Base-by-base conservation (phyloP, 148 eudicot genomes). In the Polygonum aviculare region DNA sequence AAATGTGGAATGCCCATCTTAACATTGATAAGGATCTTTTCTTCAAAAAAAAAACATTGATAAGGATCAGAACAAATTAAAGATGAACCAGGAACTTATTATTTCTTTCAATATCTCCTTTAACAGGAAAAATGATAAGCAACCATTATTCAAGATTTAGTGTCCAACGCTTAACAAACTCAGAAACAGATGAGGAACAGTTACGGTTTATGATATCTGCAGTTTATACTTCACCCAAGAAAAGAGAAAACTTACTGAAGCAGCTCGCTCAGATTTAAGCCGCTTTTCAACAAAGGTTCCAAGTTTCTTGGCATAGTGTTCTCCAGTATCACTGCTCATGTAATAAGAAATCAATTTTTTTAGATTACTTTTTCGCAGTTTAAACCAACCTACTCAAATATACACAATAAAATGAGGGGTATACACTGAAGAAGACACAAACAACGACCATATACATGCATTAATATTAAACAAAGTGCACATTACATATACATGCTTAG, bases 251-350 rank as follows among this genome's bases (percentile, higher is more conserved):
- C 99, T 95, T 89, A 95, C 99, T 75, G 94, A 95, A 81, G 99
- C 99, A 83, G 99, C 96, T 57, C 86, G 86, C 70, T 92, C 97
- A 79, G 87, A 87, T 84, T 95, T 93, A 80, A 95, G 91, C 77
- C 99, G 84, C 78, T 92, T 95, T 44, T 95, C 97, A 74, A 95
- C 97, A 76, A 95, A 95, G 83, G 89, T 91, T 71, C 93, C 89
- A 81, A 95, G 97, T 84, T 95, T 95, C 90, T 89, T 95, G 76
- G 94, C 90, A 83, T 95, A 95, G 72, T 89, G 74, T 81, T 89
- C 97, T 31, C 99, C 99, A 73, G 88, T 70, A 81, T 89, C 96
- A 87, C 99, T 92, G 89, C 76, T 57, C 38, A 76, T 21, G 65
- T 33, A 14, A 69, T 31, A 11, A 14, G 31, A 65, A 18, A 47